Percentiles rank a stretch among this genome's conserved stretches.
Evolutionary conservation across 2,329 filamentous ascomycete species (phyloP).

Genomic region (Fusarium citri): DNA sequence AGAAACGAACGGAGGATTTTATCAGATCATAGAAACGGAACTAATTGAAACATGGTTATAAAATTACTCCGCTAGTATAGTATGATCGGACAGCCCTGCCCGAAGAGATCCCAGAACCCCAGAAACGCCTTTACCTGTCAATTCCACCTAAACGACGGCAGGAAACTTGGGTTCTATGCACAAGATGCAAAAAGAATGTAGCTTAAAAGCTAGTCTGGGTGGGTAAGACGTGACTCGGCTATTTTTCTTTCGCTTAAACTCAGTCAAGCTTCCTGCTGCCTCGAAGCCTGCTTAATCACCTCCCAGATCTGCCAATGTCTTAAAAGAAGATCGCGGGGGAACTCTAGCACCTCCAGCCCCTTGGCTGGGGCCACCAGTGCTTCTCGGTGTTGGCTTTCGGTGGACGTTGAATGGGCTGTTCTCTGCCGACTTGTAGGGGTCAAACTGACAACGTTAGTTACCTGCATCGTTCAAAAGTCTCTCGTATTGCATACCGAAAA

Average conservation of each 20-base stretch:
- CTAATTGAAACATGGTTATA: neutral
- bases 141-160: neutral
- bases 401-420: constrained; percentile 69
- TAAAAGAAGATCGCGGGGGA: constrained; percentile 56
- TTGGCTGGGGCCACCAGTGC: constrained; percentile 38
- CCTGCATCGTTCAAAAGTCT: neutral
- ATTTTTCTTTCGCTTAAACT: neutral
- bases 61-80: neutral
- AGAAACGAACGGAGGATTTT: neutral
- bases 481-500: constrained; percentile 62
- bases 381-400: constrained; percentile 48
- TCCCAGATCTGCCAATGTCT: constrained; percentile 66
- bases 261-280: neutral
- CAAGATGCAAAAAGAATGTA: neutral
- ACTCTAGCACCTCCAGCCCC: constrained; percentile 41
- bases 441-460: constrained; percentile 59
- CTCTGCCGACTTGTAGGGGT: constrained; percentile 71
- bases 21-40: neutral
- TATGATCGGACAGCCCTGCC: neutral
- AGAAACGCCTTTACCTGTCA: neutral
- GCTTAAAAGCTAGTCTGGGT: neutral
- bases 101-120: constrained; percentile 5
- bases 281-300: constrained; percentile 36
- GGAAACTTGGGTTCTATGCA: neutral
- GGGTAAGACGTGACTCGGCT: neutral